Conservation (phyloP, 148 eudicot species). For the Vaccinium darrowii region DNA sequence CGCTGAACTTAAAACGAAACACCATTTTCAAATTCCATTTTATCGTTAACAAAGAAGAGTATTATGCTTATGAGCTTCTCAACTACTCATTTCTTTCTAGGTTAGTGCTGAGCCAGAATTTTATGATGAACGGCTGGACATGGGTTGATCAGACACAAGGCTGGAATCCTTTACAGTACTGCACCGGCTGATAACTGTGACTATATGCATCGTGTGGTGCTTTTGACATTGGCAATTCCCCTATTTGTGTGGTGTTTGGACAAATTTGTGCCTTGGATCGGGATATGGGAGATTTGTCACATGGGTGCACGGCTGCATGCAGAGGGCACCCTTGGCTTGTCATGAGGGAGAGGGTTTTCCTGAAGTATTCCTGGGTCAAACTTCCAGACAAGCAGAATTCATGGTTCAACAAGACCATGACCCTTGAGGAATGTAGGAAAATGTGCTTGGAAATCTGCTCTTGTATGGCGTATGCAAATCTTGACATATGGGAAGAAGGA, state of each 20-base stretch:
- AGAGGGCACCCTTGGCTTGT: conserved; percentile 23
- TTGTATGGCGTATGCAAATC: conserved; percentile 45
- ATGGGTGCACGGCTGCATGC: conserved; percentile 28
- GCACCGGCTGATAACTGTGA: conserved; percentile 28
- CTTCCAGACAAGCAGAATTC: conserved; percentile 33
- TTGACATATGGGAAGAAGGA: conserved; percentile 25
- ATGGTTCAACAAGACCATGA: conserved; percentile 36
- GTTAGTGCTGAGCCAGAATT: conserved; percentile 12
- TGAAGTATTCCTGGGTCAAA: conserved; percentile 26
- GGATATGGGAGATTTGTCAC: conserved; percentile 32
- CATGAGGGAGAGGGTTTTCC: conserved; percentile 32
- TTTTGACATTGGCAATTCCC: conserved; percentile 17
- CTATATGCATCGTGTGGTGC: conserved; percentile 21
- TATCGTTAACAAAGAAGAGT: conserved; percentile 10
- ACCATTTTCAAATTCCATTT: neutral
- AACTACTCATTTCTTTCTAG: conserved; percentile 16
- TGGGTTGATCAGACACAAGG: neutral
- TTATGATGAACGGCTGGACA: conserved; percentile 11
- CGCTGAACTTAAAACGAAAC: neutral
- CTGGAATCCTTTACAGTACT: conserved; percentile 18
- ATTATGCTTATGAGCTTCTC: neutral
- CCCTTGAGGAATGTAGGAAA: conserved; percentile 27
- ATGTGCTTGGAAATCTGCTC: conserved; percentile 37
- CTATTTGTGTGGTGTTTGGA: conserved; percentile 24
- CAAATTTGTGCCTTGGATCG: conserved; percentile 31